Conservation (phyloP, 1,284 basidiomycete genomes). For the Porodaedalea pini region DNA sequence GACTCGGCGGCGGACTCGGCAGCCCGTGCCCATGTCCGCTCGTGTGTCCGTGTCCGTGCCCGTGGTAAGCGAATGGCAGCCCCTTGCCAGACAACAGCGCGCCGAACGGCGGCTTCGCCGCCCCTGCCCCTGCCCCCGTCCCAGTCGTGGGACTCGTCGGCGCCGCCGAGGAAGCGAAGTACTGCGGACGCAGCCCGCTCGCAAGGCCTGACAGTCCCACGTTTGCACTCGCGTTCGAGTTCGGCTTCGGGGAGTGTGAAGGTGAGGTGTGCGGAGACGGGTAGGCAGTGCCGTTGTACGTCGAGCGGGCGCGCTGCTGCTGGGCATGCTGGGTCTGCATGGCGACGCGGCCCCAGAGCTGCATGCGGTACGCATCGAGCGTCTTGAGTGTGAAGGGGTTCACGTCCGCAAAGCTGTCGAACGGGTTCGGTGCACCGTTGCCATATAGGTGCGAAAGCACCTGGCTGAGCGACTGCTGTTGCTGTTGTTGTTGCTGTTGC, state of each 20-base stretch:
- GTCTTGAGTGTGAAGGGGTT: constrained; percentile 82
- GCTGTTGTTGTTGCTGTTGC: neutral
- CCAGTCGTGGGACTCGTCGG: constrained; percentile 3
- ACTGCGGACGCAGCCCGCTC: constrained; percentile 50
- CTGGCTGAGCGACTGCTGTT: constrained; percentile 17
- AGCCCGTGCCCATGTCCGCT: neutral
- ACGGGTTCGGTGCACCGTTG: constrained; percentile 37
- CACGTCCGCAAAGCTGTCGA: constrained; percentile 69
- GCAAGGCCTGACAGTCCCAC: constrained; percentile 45
- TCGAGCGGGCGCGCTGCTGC: constrained; percentile 26
- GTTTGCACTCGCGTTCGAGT: neutral
- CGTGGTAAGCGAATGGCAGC: constrained; percentile 22
- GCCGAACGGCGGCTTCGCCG: constrained; percentile 30
- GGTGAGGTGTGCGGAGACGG: constrained; percentile 31
- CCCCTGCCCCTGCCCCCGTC: neutral
- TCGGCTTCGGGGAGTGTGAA: constrained; percentile 17
- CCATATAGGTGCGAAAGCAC: constrained; percentile 25
- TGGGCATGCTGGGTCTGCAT: constrained; percentile 31
- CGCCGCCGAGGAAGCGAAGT: constrained; percentile 36
- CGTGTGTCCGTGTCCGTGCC: neutral
- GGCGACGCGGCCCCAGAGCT: constrained; percentile 83
- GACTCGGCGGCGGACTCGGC: constrained; percentile 10
- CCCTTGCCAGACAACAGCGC: constrained; percentile 52
- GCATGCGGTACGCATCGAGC: constrained; percentile 82
- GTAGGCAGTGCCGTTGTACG: constrained; percentile 32